Conservation (phyloP, 1,284 basidiomycete species). For the Fistulinella cinereoalba region DNA sequence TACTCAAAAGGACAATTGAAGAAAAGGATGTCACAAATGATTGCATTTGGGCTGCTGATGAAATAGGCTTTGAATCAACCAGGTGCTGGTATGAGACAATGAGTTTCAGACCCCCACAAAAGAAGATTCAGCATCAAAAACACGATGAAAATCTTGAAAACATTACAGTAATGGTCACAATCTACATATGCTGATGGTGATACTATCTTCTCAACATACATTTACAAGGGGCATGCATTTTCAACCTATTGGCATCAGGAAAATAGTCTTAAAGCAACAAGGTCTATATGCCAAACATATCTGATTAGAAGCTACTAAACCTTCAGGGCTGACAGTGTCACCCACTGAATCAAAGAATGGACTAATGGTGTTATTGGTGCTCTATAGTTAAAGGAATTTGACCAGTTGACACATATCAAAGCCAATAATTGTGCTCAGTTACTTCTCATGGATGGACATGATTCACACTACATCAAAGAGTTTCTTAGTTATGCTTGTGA, state of each 20-base stretch:
- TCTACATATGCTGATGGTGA: not conserved
- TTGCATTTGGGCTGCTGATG: not conserved
- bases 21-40: not conserved
- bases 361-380: not conserved
- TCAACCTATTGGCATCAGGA: not conserved
- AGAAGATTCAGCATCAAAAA: slow-evolving; percentile 1
- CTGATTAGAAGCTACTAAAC: not conserved
- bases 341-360: not conserved
- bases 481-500: not conserved
- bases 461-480: not conserved
- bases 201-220: not conserved
- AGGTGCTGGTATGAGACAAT: not conserved
- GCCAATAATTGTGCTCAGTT: not conserved
- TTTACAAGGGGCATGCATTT: not conserved
- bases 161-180: slow-evolving; percentile 1
- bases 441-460: slow-evolving; percentile 1
- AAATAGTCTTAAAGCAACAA: too few species aligned
- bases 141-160: not conserved
- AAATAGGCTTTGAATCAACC: slow-evolving; percentile 2
- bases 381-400: not conserved
- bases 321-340: not conserved
- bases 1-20: not conserved
- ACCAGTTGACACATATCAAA: not conserved
- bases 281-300: not conserved
- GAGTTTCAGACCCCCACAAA: not conserved